Evolutionary conservation across 768 basidiomycete species (phyloP).

Genomic region (Psilocybe azurescens): DNA sequence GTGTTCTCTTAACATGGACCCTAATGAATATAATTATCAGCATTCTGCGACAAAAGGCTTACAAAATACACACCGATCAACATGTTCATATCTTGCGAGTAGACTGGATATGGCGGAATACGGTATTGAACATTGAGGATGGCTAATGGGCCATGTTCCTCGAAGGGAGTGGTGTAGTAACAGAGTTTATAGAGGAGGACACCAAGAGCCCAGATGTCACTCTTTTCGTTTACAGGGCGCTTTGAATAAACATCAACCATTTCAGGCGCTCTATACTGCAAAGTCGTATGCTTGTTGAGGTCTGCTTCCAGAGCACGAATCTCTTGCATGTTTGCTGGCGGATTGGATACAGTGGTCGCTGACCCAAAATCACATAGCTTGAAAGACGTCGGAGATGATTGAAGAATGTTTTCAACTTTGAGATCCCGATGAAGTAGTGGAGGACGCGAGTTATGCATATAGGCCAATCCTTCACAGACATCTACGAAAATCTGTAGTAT

Average conservation of each 20-base stretch:
- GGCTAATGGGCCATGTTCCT: conserved; percentile 95
- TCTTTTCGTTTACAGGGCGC: conserved; percentile 89
- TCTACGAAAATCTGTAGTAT: conserved; percentile 98
- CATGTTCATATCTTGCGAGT: conserved; percentile 81
- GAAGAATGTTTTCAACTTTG: conserved; percentile 98
- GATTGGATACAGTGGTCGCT: conserved; percentile 74
- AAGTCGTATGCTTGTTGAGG: conserved; percentile 92
- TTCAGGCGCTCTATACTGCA: conserved; percentile 98
- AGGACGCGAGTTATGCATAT: conserved; percentile 93
- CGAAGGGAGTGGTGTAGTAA: conserved; percentile 99
- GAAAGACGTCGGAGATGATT: conserved; percentile 81
- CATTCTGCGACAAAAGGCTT: conserved; percentile 5
- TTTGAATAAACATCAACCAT: conserved; percentile 93
- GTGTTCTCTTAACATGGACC: conserved; percentile 92
- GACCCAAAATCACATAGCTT: conserved; percentile 99
- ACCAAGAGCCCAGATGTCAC: conserved; percentile 97
- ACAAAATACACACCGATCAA: conserved; percentile 68
- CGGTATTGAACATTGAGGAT: conserved; percentile 97
- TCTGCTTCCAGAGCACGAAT: conserved; percentile 89
- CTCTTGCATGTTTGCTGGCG: conserved; percentile 82
- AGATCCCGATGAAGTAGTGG: conserved; percentile 95
- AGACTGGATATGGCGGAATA: conserved; percentile 87
- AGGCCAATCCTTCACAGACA: conserved; percentile 95
- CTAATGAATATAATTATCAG: conserved; percentile 43
- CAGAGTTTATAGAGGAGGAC: conserved; percentile 98